Conservation (phyloP, 2,329 filamentous ascomycete species). For the Zasmidium cellare region DNA sequence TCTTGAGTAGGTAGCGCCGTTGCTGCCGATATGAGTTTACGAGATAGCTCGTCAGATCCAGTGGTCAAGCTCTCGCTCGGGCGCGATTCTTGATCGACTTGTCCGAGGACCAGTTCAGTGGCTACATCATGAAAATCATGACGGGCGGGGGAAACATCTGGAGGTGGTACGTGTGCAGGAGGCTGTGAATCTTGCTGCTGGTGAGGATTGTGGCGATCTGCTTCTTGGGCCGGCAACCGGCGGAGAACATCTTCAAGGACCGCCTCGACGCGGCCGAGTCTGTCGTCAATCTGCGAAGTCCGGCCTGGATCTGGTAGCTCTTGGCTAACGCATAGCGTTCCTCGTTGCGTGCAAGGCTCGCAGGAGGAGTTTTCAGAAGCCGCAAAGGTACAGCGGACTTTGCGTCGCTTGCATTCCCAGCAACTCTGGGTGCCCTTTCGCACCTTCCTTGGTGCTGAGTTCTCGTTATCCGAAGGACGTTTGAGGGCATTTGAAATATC, state of each 20-base stretch:
- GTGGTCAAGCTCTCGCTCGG: too few species aligned
- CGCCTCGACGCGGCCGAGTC: slow-evolving; percentile 1
- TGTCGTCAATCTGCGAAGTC: background rate
- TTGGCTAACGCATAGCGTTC: background rate
- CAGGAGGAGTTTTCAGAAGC: background rate
- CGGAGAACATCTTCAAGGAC: slow-evolving; percentile 2
- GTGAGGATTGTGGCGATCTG: background rate
- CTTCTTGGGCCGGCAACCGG: background rate
- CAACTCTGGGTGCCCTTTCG: slow-evolving; percentile 7
- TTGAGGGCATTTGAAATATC: background rate
- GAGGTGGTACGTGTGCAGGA: background rate
- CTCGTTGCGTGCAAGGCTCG: background rate
- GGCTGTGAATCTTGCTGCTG: background rate
- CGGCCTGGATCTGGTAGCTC: slow-evolving; percentile 3
- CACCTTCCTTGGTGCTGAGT: background rate
- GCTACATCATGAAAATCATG: background rate
- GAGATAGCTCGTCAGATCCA: background rate
- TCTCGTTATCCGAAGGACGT: background rate
- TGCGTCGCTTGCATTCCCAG: slow-evolving; percentile 7
- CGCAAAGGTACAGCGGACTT: background rate
- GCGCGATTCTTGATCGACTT: background rate
- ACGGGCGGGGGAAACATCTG: background rate
- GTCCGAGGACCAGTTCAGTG: background rate
- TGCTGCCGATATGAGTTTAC: background rate
- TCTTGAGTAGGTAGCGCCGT: background rate